Evolutionary conservation across 208 protist species (phyloP), one percentile per base, ranked within the genome.

Genomic region (Leishmania lainsoni): DNA sequence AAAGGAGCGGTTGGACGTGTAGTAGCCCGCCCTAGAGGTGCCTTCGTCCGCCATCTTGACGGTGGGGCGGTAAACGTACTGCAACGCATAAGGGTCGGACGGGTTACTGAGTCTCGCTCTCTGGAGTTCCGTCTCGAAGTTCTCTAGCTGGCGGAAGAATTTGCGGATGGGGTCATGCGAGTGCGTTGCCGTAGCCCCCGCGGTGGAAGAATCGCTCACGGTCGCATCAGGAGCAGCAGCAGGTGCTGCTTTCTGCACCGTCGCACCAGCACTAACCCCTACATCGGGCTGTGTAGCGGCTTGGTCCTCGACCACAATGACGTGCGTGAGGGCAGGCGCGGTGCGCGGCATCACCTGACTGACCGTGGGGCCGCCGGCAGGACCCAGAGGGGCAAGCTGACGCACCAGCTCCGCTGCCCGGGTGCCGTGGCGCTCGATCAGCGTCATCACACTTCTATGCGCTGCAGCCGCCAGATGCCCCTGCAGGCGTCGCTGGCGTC

Each of bases 141-240:
- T 58, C 3, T 85, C 82, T 4, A 81, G 82, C 56, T 85, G 76
- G 10, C 73, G 82, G 58, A 85, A 81, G n/a, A 85, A 81, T 49
- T 76, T 74, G 39, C 65, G 73, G 16, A 73, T 65, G 42, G 74
- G 39, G 29, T 81, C 72, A 35, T 56, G 54, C 3, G 81, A 14
- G 52, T 22, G 81, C 59, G 76, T 48, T 49, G 29, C 59, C 29
- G 29, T 42, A 78, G 75, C 58, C 54, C 16, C 42, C 10, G 59
- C 39, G n/a, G 66, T 32, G 39, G 66, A 49, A 39, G 32, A 6
- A 5, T 59, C 42, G 35, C 58, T 65, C 32, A 54, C 39, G 20
- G 74, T n/a, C 32, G 74, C 74, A 65, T n/a, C 35, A 29, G 74
- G 22, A 14, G 51, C 35, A 61, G 74, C 58, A 56, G 58, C 39